Evolutionary conservation across 768 basidiomycete species (phyloP).

Genomic region (Rickenella mellea): DNA sequence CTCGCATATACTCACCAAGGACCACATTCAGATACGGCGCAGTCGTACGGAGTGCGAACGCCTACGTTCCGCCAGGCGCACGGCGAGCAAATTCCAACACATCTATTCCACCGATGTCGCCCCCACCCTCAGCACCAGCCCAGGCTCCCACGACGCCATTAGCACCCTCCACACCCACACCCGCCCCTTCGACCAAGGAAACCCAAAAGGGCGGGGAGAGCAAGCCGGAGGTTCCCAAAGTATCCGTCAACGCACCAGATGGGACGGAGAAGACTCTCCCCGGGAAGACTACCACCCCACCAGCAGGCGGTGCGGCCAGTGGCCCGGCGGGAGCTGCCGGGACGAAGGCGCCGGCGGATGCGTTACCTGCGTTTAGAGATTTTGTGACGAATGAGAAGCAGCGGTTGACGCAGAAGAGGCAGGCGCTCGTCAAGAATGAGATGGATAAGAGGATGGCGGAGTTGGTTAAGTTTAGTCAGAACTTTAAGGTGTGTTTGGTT

Average conservation of each 20-base stretch:
- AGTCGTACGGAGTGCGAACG: constrained; percentile 78
- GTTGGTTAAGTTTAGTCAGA: constrained; percentile 84
- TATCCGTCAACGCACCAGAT: constrained; percentile 73
- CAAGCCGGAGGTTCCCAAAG: constrained; percentile 53
- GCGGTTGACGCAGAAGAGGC: constrained; percentile 82
- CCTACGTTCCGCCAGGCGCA: constrained; percentile 92
- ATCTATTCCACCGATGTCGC: constrained; percentile 18
- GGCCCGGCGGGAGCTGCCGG: constrained; percentile 68
- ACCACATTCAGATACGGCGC: constrained; percentile 67
- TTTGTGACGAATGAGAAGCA: constrained; percentile 92
- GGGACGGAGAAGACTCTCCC: constrained; percentile 33
- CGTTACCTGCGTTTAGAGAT: constrained; percentile 79
- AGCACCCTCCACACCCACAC: constrained; percentile 14
- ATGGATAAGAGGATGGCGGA: constrained; percentile 94
- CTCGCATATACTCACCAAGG: constrained; percentile 16
- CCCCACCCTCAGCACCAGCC: too few relatives aligned
- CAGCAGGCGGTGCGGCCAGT: constrained; percentile 39
- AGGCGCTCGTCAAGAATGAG: constrained; percentile 81
- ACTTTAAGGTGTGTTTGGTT: constrained; percentile 68
- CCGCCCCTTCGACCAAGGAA: constrained; percentile 18
- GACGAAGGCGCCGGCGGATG: constrained; percentile 64
- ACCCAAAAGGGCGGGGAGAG: constrained; percentile 7
- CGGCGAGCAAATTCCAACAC: constrained; percentile 35
- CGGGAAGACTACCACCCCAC: constrained; percentile 31
- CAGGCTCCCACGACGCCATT: too few relatives aligned